phyloP scores from a whole-genome alignment of 768 basidiomycete species.

The Serpula lacrymans region DNA sequence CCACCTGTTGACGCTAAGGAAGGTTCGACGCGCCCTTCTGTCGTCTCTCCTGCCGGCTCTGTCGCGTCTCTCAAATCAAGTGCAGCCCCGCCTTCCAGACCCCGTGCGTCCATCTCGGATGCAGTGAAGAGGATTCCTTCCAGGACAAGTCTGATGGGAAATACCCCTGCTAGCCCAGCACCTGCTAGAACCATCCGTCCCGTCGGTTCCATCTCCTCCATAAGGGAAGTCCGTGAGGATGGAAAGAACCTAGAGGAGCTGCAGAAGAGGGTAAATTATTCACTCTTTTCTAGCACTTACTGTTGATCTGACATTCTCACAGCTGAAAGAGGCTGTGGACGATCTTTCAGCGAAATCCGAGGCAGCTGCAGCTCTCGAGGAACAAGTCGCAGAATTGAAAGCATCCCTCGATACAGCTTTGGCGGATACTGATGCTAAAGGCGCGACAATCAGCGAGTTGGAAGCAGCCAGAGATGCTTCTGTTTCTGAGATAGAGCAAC shows the following conservation, averaged over 20 bases:
- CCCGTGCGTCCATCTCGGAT: constrained; percentile 69
- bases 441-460: constrained; percentile 40
- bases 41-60: constrained; percentile 55
- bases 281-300: neutral
- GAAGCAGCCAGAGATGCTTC: constrained; percentile 46
- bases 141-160: constrained; percentile 36
- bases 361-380: constrained; percentile 50
- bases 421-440: constrained; percentile 48
- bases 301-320: constrained; percentile 6
- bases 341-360: constrained; percentile 51
- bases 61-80: constrained; percentile 44
- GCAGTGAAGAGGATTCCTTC: constrained; percentile 52
- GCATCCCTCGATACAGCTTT: constrained; percentile 44
- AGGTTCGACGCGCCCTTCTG: constrained; percentile 41
- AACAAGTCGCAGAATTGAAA: constrained; percentile 46
- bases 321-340: constrained; percentile 63
- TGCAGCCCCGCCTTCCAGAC: constrained; percentile 39
- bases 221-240: constrained; percentile 66
- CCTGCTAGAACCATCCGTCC: constrained; percentile 44
- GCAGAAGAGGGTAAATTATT: constrained; percentile 51
- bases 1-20: constrained; percentile 15
- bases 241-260: constrained; percentile 54
- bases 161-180: constrained; percentile 17
- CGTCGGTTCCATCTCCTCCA: constrained; percentile 66
- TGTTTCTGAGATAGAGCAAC: constrained; percentile 45